Evolutionary conservation across 1,139 yeast species (phyloP), one percentile per base, ranked within the genome.

Genomic region (Magnusiomyces paraingens): DNA sequence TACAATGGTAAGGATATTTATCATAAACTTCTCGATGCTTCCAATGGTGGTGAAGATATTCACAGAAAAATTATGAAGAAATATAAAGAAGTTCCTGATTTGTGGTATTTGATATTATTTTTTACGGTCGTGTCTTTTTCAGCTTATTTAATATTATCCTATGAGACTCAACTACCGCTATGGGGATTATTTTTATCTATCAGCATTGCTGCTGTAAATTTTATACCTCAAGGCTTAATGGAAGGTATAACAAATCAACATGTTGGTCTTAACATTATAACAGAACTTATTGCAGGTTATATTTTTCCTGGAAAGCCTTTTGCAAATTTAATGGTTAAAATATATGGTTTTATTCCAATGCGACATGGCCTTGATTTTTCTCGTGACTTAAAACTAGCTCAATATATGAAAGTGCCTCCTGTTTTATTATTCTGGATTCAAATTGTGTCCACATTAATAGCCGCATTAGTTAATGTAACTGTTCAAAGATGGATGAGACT

Each of bases 161-260:
- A 79, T 5, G 72, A 76, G 52, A 75, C 80, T 52, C 82, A 56
- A 38, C 26, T 60, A 17, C 47, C 82, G 3, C 73, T 77, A 10
- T 79, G 80, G 79, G 75, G 76, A 18, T 65, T 79, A 20, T 72
- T 79, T 63, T 72, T 78, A 54, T 77, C 80, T 4, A 62, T 78
- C 53, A 67, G 67, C 6, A 71, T 79, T 58, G 74, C 75, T 55
- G 63, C 74, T 47, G 65, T 74, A 20, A 76, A 78, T 62, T 69
- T 78, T 63, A 65, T 78, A 53, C 82, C 82, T 15, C 68, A 76
- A 36, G 73, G 76, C 14, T 66, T 78, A 12, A 65, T 79, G 32
- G 72, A 69, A 52, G 74, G 80, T 21, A 68, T 73, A 48, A 76
- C 82, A 0, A 79, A 78, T 17, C 72, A 70, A 57, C 62, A 70